These are phyloP conservation scores for Aspergillus carbonarius DNA, from an alignment of 2,329 filamentous ascomycete species.

Conservation along the genomic window DNA sequence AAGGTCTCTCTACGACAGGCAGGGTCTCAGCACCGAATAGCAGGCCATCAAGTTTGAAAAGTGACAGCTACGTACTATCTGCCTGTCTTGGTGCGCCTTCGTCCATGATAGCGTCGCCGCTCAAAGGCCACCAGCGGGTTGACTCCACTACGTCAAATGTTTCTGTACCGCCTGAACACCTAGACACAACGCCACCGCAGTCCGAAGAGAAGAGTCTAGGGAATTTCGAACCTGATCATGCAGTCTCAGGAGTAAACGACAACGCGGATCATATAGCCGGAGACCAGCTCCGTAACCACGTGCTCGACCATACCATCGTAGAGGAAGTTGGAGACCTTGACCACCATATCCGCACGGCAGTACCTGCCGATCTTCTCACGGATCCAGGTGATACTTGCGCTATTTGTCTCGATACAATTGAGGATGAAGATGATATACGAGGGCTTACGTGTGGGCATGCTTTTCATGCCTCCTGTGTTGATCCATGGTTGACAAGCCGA, in stretches of 20 bases:
- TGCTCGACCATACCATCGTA: not conserved
- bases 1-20: slow-evolving; percentile 79
- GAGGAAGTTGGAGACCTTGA: slow-evolving; percentile 71
- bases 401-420: slow-evolving; percentile 90
- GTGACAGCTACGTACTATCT: slow-evolving; percentile 53
- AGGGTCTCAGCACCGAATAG: slow-evolving; percentile 74
- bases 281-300: slow-evolving; percentile 44
- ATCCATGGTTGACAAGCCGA: slow-evolving; percentile 93
- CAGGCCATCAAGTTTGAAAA: slow-evolving; percentile 69
- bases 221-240: not conserved
- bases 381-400: slow-evolving; percentile 90
- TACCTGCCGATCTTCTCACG: slow-evolving; percentile 76
- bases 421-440: slow-evolving; percentile 93
- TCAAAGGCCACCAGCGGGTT: slow-evolving; percentile 19
- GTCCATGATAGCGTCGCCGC: slow-evolving; percentile 20
- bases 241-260: not conserved
- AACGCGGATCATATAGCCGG: slow-evolving; percentile 11
- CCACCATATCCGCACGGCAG: slow-evolving; percentile 75
- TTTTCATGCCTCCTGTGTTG: slow-evolving; percentile 93
- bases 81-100: slow-evolving; percentile 23
- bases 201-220: slow-evolving; percentile 19
- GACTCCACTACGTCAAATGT: slow-evolving; percentile 16
- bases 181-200: slow-evolving; percentile 6
- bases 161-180: slow-evolving; percentile 16
- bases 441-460: slow-evolving; percentile 95